Conservation (phyloP, 805 yeast genomes). For the Cephaloascus albidus region DNA sequence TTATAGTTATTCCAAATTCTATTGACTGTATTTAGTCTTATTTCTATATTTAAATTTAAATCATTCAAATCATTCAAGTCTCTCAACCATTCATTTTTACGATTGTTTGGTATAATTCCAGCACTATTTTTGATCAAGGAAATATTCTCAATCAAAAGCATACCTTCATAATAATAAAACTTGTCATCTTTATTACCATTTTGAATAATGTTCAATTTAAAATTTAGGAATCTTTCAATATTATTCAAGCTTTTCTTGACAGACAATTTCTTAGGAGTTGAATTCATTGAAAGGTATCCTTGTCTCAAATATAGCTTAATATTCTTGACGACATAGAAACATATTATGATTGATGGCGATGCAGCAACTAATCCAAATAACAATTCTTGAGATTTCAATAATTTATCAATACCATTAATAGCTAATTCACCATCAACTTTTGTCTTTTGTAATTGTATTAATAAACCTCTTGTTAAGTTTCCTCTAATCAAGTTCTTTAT, state of each 20-base stretch:
- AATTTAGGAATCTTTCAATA: slow-evolving; percentile 44
- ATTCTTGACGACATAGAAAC: slow-evolving; percentile 33
- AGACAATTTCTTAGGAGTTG: slow-evolving; percentile 22
- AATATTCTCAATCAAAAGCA: slow-evolving; percentile 56
- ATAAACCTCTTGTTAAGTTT: slow-evolving; percentile 60
- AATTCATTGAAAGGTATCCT: slow-evolving; percentile 23
- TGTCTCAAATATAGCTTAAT: slow-evolving; percentile 17
- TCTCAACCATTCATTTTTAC: slow-evolving; percentile 45
- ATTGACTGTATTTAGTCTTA: slow-evolving; percentile 37
- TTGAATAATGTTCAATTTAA: slow-evolving; percentile 8
- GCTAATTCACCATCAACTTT: slow-evolving; percentile 94
- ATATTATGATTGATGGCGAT: slow-evolving; percentile 61
- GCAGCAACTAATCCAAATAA: slow-evolving; percentile 92
- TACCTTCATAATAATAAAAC: slow-evolving; percentile 40
- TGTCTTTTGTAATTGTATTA: slow-evolving; percentile 92
- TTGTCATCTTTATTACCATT: slow-evolving; percentile 9
- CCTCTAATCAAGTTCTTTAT: slow-evolving; percentile 57
- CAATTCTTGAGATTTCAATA: slow-evolving; percentile 83
- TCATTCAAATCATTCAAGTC: slow-evolving; percentile 56
- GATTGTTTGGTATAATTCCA: slow-evolving; percentile 37
- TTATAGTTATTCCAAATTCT: slow-evolving; percentile 60
- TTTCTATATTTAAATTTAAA: slow-evolving; percentile 19
- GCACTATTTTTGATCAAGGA: slow-evolving; percentile 43
- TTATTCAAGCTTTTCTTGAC: slow-evolving; percentile 41
- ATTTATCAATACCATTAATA: slow-evolving; percentile 80